Evolutionary conservation across 2,329 filamentous ascomycete genomes (phyloP).

Genomic region (Scytalidium lignicola): DNA sequence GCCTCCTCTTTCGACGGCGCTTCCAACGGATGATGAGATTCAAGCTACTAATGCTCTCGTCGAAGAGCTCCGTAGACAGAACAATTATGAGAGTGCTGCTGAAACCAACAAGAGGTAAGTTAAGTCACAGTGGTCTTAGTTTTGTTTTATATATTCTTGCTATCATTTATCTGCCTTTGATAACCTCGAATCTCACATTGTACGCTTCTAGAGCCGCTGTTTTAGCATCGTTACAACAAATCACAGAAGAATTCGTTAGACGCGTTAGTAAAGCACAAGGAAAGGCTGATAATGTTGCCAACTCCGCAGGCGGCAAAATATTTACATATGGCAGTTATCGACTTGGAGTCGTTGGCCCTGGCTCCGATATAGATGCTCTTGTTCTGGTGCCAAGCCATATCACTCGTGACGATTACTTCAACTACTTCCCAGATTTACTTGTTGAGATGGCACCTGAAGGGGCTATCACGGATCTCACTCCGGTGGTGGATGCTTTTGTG

Average conservation of each 20-base stretch:
- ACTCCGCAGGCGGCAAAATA: slow-evolving; percentile 83
- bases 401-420: slow-evolving; percentile 84
- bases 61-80: slow-evolving; percentile 78
- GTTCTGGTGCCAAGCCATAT: slow-evolving; percentile 90
- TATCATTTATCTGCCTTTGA: neutral
- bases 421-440: slow-evolving; percentile 77
- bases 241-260: slow-evolving; percentile 83
- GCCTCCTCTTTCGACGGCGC: slow-evolving; percentile 70
- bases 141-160: neutral
- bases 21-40: slow-evolving; percentile 74
- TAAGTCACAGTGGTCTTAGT: neutral
- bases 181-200: neutral
- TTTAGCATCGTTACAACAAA: slow-evolving; percentile 69
- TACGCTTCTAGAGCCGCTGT: slow-evolving; percentile 51
- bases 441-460: slow-evolving; percentile 68
- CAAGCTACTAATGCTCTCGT: slow-evolving; percentile 74
- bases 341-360: slow-evolving; percentile 87
- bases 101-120: slow-evolving; percentile 77
- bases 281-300: slow-evolving; percentile 70
- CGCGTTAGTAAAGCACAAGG: slow-evolving; percentile 55
- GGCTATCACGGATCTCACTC: slow-evolving; percentile 78
- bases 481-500: slow-evolving; percentile 86
- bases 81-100: slow-evolving; percentile 81
- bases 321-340: slow-evolving; percentile 97
- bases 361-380: slow-evolving; percentile 96